Evolutionary conservation across 2,329 filamentous ascomycete species (phyloP).

Genomic region (Colletotrichum tropicicola): DNA sequence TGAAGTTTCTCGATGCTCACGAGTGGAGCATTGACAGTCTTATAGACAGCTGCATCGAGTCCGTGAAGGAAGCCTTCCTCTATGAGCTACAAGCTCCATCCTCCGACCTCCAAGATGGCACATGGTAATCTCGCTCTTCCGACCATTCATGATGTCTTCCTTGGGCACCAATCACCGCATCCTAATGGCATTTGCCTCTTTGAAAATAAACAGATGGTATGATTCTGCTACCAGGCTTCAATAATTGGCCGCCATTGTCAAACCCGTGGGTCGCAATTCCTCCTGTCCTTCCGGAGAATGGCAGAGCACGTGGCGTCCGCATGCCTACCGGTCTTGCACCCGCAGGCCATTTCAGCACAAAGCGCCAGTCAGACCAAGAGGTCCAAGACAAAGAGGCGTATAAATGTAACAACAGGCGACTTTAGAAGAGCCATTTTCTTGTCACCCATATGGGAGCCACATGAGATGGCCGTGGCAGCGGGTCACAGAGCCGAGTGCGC

Average conservation of each 20-base stretch:
- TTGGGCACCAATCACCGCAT: slow-evolving; percentile 13
- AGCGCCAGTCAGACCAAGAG: background rate
- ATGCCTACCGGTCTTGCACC: slow-evolving; percentile 10
- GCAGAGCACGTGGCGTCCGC: slow-evolving; percentile 26
- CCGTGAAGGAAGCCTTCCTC: background rate
- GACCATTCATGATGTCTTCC: background rate
- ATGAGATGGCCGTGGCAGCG: slow-evolving; percentile 14
- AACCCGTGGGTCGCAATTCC: slow-evolving; percentile 18
- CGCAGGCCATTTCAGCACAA: background rate
- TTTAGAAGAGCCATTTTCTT: background rate
- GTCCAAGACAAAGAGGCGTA: slow-evolving; percentile 8
- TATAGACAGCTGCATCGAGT: slow-evolving; percentile 1
- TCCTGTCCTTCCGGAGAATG: slow-evolving; percentile 1
- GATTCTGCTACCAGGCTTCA: slow-evolving; percentile 20
- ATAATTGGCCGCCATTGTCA: slow-evolving; percentile 37
- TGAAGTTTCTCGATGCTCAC: background rate
- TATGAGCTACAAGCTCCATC: background rate
- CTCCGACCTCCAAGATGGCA: background rate
- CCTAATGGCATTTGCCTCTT: slow-evolving; percentile 11
- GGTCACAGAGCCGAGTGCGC: background rate
- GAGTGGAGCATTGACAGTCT: slow-evolving; percentile 4
- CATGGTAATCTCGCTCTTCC: background rate
- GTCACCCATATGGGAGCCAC: slow-evolving; percentile 8
- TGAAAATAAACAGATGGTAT: slow-evolving; percentile 9
- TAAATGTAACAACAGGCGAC: slow-evolving; percentile 16